Evolutionary conservation across 345 rosid species (phyloP).

Genomic region (Adansonia digitata): DNA sequence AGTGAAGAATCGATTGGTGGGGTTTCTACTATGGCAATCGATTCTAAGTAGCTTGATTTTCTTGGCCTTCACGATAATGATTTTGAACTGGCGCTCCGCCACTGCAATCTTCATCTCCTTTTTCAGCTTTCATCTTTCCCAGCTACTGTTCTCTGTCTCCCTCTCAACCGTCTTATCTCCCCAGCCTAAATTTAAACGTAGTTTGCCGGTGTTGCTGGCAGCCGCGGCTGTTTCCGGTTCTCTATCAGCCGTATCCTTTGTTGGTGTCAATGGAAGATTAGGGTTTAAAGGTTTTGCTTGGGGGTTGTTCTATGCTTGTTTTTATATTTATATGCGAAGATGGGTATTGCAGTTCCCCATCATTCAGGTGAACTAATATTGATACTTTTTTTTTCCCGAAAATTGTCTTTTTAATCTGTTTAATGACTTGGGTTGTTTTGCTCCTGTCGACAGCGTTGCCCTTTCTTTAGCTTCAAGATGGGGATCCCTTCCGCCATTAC

Average conservation of each 20-base stretch:
- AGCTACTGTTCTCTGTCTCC: conserved; percentile 55
- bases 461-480: conserved; percentile 84
- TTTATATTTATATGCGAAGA: conserved; percentile 45
- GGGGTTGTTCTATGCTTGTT: conserved; percentile 56
- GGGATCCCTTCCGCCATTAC: conserved; percentile 54
- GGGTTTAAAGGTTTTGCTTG: conserved; percentile 67
- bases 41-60: conserved; percentile 48
- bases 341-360: conserved; percentile 87
- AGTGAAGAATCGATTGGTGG: conserved; percentile 43
- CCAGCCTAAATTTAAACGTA: not conserved
- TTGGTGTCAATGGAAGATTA: conserved; percentile 28
- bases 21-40: conserved; percentile 75
- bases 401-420: not conserved
- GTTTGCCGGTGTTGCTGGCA: conserved; percentile 36
- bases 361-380: conserved; percentile 56
- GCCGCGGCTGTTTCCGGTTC: conserved; percentile 42
- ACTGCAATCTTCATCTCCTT: conserved; percentile 25
- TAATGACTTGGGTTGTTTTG: conserved; percentile 10
- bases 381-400: not conserved
- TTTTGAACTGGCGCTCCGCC: conserved; percentile 17
- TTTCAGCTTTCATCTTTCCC: conserved; percentile 44
- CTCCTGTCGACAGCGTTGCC: conserved; percentile 54
- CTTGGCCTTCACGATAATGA: conserved; percentile 42
- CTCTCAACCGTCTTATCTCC: conserved; percentile 50
- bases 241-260: conserved; percentile 36